phyloP scores from a whole-genome alignment of 2,329 filamentous ascomycete genomes.

The Cladosporium sp. region DNA sequence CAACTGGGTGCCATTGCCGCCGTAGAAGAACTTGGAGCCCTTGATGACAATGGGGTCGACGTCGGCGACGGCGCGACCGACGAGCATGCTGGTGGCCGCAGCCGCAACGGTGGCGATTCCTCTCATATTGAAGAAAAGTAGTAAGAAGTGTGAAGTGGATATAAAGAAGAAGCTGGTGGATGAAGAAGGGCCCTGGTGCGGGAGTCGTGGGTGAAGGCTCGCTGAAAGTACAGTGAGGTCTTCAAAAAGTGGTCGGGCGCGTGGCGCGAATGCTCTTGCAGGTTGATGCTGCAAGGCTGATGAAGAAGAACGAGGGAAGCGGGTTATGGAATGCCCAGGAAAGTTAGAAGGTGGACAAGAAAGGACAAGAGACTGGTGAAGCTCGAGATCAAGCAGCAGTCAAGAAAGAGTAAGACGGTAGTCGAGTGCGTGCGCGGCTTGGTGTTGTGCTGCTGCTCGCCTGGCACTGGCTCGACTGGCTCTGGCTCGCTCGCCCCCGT shows the following conservation, averaged over 20 bases:
- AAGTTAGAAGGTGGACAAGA: constrained; percentile 15
- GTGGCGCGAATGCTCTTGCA: constrained; percentile 11
- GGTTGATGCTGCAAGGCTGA: constrained; percentile 15
- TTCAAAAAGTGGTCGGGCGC: constrained; percentile 14
- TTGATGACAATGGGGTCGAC: constrained; percentile 70
- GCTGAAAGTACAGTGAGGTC: constrained; percentile 19
- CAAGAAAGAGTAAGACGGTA: constrained; percentile 2
- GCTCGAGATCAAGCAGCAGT: constrained; percentile 13
- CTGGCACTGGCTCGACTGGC: not conserved
- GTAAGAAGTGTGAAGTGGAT: constrained; percentile 10
- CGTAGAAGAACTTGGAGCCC: constrained; percentile 87
- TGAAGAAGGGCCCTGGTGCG: constrained; percentile 14
- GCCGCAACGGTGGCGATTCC: constrained; percentile 52
- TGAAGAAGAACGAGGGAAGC: constrained; percentile 24
- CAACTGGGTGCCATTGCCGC: constrained; percentile 75
- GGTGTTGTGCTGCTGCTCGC: constrained; percentile 8
- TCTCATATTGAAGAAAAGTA: constrained; percentile 51
- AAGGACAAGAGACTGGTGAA: constrained; percentile 17
- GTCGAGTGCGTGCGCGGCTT: constrained; percentile 1
- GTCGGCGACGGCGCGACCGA: constrained; percentile 50
- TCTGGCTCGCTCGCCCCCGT: not conserved
- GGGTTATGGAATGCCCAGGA: constrained; percentile 17
- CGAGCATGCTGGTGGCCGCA: constrained; percentile 40
- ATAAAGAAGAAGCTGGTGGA: not conserved
- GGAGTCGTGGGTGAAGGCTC: constrained; percentile 13